Base-by-base conservation (phyloP, 2,329 filamentous ascomycete genomes). In the Didymella exigua region DNA sequence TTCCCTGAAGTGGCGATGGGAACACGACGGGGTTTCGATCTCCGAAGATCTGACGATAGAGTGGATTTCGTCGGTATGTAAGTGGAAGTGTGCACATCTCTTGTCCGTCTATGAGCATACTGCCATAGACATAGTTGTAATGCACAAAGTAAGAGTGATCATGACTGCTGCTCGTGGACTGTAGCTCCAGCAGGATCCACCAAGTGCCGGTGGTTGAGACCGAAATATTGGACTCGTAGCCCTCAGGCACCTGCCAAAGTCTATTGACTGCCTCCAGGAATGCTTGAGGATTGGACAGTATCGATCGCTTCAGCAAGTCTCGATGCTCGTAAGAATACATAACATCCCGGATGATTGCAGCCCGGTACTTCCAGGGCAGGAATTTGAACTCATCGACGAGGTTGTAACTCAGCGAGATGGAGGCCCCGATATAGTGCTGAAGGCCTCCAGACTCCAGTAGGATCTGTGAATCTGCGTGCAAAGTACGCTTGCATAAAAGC, bases 401-500 rank as follows among this genome's bases (percentile, higher is more conserved):
- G 38, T 78, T 81, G 41, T 85, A 78, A 36, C 84, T 80, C 13
- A 86, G 52, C 0, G 72, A 62, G 0, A 82, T 71, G 0, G 79
- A 79, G 5, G 72, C 70, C 43, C 75, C 63, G 26, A 81, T 61
- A 42, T 78, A 79, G 23, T 13, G 53, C 2, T 41, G 29, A 18
- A 76, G 54, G 8, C 23, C 34, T n/a, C 34, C 21, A 4, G 10
- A n/a, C 4, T 54, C 40, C 9, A 54, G 13, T 2, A 54, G 19
- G 10, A 23, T 16, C 5, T 46, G 26, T 26, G 24, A 13, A 54
- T 55, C 31, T 3, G 61, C n/a, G 38, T 73, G 66, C 49, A 81
- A 81, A 0, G 81, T 84, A 2, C 77, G 72, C 21, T 78, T 74
- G 45, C 85, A 88, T 0, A 89, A 72, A 0, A 89, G 56, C 0